Base-by-base conservation (phyloP, 1,139 yeast genomes). In the Kluyveromyces marxianus region DNA sequence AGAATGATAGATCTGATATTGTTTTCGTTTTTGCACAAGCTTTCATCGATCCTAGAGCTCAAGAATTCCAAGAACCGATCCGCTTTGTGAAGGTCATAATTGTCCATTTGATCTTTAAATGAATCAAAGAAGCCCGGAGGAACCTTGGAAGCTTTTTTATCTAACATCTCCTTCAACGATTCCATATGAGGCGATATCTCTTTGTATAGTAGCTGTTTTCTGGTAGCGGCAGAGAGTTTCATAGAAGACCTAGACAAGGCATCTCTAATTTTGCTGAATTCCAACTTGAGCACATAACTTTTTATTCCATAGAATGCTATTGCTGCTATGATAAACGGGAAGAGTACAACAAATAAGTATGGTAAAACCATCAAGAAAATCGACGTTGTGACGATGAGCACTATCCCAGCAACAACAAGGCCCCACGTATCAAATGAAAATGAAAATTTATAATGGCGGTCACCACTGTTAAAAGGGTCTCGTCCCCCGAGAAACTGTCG, bases 281-380 rank as follows among this genome's bases (percentile, higher is more conserved):
- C 21, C 21, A 14, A 14, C 26, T 46, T 47, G n/a, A 49, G 37
- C 42, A 47, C 50, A 56, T 57, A 56, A 37, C 46, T 46, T 31
- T 47, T 54, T 44, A 54, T 53, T 42, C 56, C 60, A 31, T 42
- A 52, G n/a, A 48, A 41, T 6, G 44, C 46, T n/a, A 57, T 47
- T 3, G 49, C 57, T 6, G 46, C 46, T 24, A 57, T 43, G 7
- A 51, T 44, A 26, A 57, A 30, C 5, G 61, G 61, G 39, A 57
- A 47, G 39, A 57, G 48, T 34, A 54, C 39, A 7, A 56, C 48
- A 35, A 56, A 45, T 7, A 57, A 31, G 8, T 55, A 44, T 2
- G 61, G 61, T 3, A 57, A 33, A 24, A 57, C 45, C 34, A 54
- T 31, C 5, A 55, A 36, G 25, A 51, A 27, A 4, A 53, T 8